phyloP scores from a whole-genome alignment of 352 stramenopile species.

The Albugo laibachii region DNA sequence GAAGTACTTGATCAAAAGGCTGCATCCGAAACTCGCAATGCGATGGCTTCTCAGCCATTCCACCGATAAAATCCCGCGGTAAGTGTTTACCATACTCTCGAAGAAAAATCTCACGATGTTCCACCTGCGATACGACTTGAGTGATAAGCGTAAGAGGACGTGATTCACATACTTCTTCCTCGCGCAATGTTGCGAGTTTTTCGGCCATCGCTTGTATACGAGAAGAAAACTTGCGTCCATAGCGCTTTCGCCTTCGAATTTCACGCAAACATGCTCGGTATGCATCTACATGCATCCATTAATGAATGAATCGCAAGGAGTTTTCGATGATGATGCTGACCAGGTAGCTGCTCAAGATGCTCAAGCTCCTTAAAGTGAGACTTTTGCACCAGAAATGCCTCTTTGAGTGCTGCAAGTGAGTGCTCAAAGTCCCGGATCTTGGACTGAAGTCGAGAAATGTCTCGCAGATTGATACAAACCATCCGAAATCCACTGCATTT shows the following conservation, averaged over 20 bases:
- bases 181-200: conserved; percentile 56
- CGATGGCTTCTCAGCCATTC: conserved; percentile 68
- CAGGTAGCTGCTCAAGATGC: conserved; percentile 60
- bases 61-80: conserved; percentile 58
- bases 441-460: conserved; percentile 62
- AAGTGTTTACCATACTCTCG: conserved; percentile 59
- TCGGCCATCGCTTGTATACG: conserved; percentile 75
- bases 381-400: conserved; percentile 53
- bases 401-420: conserved; percentile 58
- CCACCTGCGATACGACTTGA: conserved; percentile 15
- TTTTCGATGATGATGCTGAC: conserved; percentile 7
- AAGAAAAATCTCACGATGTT: conserved; percentile 56
- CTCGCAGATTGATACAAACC: conserved; percentile 37
- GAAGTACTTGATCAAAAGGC: conserved; percentile 44
- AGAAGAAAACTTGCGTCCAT: conserved; percentile 53
- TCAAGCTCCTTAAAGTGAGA: conserved; percentile 74
- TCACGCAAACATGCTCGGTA: conserved; percentile 64
- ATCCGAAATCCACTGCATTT: conserved; percentile 31
- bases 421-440: conserved; percentile 82
- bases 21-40: conserved; percentile 78
- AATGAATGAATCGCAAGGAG: not conserved
- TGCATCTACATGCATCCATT: conserved; percentile 17
- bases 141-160: not conserved
- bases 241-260: conserved; percentile 45
- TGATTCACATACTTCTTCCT: conserved; percentile 32